Evolutionary conservation across 345 rosid genomes (phyloP).

Genomic region (Eucalyptus caleyi): DNA sequence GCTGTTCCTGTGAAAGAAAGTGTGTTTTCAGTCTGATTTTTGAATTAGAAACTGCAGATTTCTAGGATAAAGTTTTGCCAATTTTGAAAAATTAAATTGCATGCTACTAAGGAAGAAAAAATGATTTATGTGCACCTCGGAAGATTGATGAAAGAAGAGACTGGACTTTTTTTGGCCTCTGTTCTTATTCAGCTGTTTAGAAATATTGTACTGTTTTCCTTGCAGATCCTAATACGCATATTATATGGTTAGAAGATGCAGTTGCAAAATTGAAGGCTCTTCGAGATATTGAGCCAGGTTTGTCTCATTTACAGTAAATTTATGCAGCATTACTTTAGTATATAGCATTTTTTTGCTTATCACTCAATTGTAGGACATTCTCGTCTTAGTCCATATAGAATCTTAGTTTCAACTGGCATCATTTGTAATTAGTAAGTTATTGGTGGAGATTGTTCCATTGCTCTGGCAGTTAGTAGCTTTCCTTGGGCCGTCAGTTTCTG

Average conservation of each 20-base stretch:
- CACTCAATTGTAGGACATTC: neutral
- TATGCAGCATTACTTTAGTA: neutral
- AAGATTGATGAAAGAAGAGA: neutral
- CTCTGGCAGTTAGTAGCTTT: neutral
- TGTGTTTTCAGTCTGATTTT: neutral
- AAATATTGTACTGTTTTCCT: neutral
- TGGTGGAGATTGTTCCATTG: neutral
- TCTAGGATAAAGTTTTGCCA: neutral
- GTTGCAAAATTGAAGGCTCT: constrained; percentile 70
- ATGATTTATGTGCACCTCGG: neutral
- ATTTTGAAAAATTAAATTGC: neutral
- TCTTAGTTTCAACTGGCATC: neutral
- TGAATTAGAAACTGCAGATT: neutral
- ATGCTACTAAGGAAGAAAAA: neutral
- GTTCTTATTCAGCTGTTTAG: neutral
- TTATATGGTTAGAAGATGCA: constrained; percentile 60
- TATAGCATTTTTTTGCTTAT: neutral
- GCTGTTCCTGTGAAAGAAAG: neutral
- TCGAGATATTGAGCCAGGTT: constrained; percentile 71
- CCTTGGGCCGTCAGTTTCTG: neutral
- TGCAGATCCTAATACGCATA: constrained; percentile 80
- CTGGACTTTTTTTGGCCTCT: neutral
- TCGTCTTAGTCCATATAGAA: neutral
- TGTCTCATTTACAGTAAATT: neutral
- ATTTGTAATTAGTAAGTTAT: neutral